Conservation (phyloP, 139 green algal genomes). For the Tetradesmus lagerheimii region DNA sequence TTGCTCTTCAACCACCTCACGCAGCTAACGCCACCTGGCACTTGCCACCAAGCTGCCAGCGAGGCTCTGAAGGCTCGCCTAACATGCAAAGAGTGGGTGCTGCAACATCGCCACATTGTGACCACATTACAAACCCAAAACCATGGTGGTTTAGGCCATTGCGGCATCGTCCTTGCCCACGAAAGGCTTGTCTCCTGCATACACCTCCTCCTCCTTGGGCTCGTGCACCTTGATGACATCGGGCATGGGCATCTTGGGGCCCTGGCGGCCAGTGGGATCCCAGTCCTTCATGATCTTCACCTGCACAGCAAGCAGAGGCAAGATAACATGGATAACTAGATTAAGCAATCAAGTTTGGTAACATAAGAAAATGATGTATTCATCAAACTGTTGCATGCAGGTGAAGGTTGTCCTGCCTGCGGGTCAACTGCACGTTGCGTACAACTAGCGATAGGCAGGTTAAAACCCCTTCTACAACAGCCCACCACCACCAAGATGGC, state of each 20-base stretch:
- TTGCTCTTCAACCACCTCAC: not conserved
- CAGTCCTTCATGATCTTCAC: conserved; percentile 99
- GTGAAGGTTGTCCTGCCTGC: too few relatives aligned
- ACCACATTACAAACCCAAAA: not conserved
- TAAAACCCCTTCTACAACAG: too few relatives aligned
- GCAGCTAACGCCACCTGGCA: not conserved
- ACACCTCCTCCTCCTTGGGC: conserved; percentile 88
- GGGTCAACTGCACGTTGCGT: too few relatives aligned
- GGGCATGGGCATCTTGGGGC: conserved; percentile 93
- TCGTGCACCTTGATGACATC: conserved; percentile 94
- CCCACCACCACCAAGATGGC: too few relatives aligned
- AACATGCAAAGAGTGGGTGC: too few relatives aligned
- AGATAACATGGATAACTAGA: too few relatives aligned
- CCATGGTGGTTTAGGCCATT: not conserved
- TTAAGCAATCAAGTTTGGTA: too few relatives aligned
- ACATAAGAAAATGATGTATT: too few relatives aligned
- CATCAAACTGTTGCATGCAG: too few relatives aligned
- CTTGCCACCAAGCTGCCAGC: not conserved
- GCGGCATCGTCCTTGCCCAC: conserved; percentile 50
- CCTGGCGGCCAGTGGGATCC: conserved; percentile 96
- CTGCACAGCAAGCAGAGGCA: conserved; percentile 46
- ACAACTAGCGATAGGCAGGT: too few relatives aligned
- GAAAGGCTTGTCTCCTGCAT: conserved; percentile 52
- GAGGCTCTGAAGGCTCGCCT: too few relatives aligned
- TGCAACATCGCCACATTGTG: too few relatives aligned